A percentile compares a stretch with the other conserved stretches of the same genome.
Conservation (phyloP, 768 basidiomycete species). For the Mycena sanguinolenta region DNA sequence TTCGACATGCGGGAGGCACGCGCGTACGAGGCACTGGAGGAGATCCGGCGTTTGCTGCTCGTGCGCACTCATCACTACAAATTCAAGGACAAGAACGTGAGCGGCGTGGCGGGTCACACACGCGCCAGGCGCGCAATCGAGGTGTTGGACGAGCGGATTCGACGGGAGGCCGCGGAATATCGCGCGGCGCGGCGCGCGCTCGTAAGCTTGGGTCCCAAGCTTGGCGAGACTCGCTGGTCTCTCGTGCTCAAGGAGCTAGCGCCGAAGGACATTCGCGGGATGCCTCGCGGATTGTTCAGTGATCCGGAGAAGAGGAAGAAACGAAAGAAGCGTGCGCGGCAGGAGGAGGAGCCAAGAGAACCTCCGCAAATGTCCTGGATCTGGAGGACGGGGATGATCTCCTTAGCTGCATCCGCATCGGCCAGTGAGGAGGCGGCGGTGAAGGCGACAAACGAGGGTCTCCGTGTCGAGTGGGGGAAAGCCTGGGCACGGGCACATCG, state of each 20-base stretch:
- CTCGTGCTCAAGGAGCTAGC: slow-evolving; percentile 30
- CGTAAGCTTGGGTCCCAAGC: slow-evolving; percentile 15
- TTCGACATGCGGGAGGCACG: too few species aligned
- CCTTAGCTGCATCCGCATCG: not conserved
- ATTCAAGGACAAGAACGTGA: too few species aligned
- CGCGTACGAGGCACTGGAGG: slow-evolving; percentile 44
- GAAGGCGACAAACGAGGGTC: not conserved
- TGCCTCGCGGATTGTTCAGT: slow-evolving; percentile 1
- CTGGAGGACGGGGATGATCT: not conserved
- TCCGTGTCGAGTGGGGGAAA: not conserved
- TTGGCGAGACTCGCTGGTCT: slow-evolving; percentile 38
- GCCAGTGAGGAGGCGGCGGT: not conserved
- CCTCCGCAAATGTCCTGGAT: slow-evolving; percentile 12
- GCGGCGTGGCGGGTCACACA: slow-evolving; percentile 45
- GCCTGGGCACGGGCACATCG: not conserved
- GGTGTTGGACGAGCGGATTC: not conserved
- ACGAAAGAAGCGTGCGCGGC: not conserved
- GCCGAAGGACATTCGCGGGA: too few species aligned
- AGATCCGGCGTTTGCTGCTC: slow-evolving; percentile 45
- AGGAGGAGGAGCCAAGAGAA: not conserved
- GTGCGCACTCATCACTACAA: too few species aligned
- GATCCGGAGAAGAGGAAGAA: slow-evolving; percentile 18
- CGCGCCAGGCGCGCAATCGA: slow-evolving; percentile 39
- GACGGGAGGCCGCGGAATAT: not conserved
- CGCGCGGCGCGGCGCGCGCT: slow-evolving; percentile 15